Conservation (phyloP, 257 asterid genomes). For the Ilex aquifolium region DNA sequence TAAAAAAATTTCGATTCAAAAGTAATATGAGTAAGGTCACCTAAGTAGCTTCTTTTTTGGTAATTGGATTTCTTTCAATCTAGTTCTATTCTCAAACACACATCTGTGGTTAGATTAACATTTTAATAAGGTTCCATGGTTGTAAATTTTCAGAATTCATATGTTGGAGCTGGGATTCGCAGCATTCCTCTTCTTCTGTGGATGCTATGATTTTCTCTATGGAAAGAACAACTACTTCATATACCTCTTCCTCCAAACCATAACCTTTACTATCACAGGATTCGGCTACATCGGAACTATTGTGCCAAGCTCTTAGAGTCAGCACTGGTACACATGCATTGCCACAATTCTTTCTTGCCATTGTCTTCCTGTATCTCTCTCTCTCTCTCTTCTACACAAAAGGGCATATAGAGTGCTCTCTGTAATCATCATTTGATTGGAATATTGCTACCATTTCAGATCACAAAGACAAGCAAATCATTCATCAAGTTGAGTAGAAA, state of each 20-base stretch:
- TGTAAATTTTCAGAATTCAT: slow-evolving; percentile 29
- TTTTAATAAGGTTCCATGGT: neutral
- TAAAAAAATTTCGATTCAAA: too few species aligned
- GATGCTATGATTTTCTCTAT: slow-evolving; percentile 49
- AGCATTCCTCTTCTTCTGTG: slow-evolving; percentile 44
- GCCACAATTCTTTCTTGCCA: neutral
- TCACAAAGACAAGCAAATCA: neutral
- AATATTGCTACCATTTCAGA: neutral
- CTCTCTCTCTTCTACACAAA: neutral
- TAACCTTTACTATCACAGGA: slow-evolving; percentile 54
- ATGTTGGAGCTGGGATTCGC: slow-evolving; percentile 56
- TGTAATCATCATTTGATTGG: neutral
- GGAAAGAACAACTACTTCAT: slow-evolving; percentile 55
- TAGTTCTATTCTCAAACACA: too few species aligned
- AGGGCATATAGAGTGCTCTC: neutral
- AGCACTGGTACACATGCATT: slow-evolving; percentile 3
- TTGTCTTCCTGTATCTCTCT: neutral
- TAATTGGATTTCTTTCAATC: too few species aligned
- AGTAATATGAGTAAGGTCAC: too few species aligned
- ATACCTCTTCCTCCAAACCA: slow-evolving; percentile 49
- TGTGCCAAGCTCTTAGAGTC: slow-evolving; percentile 27
- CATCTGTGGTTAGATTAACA: too few species aligned
- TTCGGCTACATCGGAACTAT: slow-evolving; percentile 54
- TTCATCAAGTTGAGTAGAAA: too few species aligned
- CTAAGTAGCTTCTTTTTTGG: too few species aligned